A percentile compares a stretch with the other conserved stretches of the same genome.
phyloP scores from a whole-genome alignment of 2,329 filamentous ascomycete species.

The Xylariaceae sp. region DNA sequence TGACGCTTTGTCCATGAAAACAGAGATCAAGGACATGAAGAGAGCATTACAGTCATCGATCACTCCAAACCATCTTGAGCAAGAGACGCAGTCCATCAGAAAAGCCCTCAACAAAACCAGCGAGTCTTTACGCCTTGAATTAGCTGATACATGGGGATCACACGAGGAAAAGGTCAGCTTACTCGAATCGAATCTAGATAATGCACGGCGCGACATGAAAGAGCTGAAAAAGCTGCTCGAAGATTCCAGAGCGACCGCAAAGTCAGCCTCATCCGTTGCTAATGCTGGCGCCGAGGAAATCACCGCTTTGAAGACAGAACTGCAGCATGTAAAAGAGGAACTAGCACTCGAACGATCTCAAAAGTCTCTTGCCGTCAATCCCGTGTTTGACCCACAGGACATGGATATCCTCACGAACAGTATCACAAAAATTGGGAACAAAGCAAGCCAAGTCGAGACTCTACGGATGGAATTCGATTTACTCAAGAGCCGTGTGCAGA shows the following conservation, averaged over 20 bases:
- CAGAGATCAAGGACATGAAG: slow-evolving; percentile 24
- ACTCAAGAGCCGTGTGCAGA: slow-evolving; percentile 36
- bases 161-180: slow-evolving; percentile 12
- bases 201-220: slow-evolving; percentile 4
- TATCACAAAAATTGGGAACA: slow-evolving; percentile 38
- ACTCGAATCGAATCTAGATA: slow-evolving; percentile 11
- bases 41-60: slow-evolving; percentile 7
- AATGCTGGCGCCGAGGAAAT: slow-evolving; percentile 34
- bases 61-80: slow-evolving; percentile 11
- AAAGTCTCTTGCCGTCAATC: slow-evolving; percentile 8
- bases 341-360: slow-evolving; percentile 28
- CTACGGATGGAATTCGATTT: slow-evolving; percentile 43
- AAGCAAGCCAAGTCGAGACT: slow-evolving; percentile 38
- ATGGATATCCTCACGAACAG: slow-evolving; percentile 40
- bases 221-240: slow-evolving; percentile 15
- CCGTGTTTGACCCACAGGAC: slow-evolving; percentile 32
- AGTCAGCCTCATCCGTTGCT: slow-evolving; percentile 25
- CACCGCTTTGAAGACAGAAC: slow-evolving; percentile 32
- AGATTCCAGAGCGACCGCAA: slow-evolving; percentile 25
- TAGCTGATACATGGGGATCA: slow-evolving; percentile 5
- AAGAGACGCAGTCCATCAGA: slow-evolving; percentile 11
- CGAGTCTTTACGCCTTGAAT: slow-evolving; percentile 23
- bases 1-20: slow-evolving; percentile 30
- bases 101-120: slow-evolving; percentile 24
- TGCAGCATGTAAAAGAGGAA: slow-evolving; percentile 33